Evolutionary conservation across 257 asterid genomes (phyloP).

Genomic region (Agastache rugosa): DNA sequence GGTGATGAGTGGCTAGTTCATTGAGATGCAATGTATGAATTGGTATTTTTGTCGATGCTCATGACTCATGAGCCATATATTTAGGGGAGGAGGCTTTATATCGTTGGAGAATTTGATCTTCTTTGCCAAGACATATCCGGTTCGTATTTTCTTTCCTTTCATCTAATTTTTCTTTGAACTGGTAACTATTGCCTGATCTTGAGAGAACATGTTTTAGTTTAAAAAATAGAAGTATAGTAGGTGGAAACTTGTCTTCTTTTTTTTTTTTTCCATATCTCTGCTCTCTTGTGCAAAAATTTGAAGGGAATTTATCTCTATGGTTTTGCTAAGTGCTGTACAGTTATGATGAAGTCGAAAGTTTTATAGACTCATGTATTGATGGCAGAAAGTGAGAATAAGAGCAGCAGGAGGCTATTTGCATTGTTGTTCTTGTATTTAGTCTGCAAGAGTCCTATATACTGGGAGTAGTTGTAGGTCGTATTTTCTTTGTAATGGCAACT

Average conservation of each 20-base stretch:
- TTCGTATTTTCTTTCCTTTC: slow-evolving; percentile 45
- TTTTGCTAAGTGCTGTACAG: neutral
- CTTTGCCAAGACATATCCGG: slow-evolving; percentile 92
- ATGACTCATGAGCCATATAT: slow-evolving; percentile 34
- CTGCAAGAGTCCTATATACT: neutral
- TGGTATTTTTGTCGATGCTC: slow-evolving; percentile 32
- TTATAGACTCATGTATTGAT: neutral
- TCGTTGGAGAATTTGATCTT: slow-evolving; percentile 91
- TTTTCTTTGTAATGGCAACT: slow-evolving; percentile 1
- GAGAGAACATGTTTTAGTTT: neutral
- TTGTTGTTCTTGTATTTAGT: neutral
- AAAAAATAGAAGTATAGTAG: neutral
- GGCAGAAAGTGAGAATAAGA: neutral
- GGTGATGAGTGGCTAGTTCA: slow-evolving; percentile 14
- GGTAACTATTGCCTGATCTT: neutral
- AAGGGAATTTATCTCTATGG: neutral
- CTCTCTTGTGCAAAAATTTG: neutral
- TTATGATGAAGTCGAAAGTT: neutral
- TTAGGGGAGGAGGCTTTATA: slow-evolving; percentile 97
- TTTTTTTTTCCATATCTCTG: slow-evolving; percentile 8
- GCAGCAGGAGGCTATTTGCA: neutral
- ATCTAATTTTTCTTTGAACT: neutral
- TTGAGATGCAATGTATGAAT: neutral
- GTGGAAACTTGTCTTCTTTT: neutral
- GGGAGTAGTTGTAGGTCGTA: too few relatives aligned